These are phyloP conservation scores for Saturnispora ahearnii DNA, from an alignment of 805 yeast genomes.

Conservation along the genomic window DNA sequence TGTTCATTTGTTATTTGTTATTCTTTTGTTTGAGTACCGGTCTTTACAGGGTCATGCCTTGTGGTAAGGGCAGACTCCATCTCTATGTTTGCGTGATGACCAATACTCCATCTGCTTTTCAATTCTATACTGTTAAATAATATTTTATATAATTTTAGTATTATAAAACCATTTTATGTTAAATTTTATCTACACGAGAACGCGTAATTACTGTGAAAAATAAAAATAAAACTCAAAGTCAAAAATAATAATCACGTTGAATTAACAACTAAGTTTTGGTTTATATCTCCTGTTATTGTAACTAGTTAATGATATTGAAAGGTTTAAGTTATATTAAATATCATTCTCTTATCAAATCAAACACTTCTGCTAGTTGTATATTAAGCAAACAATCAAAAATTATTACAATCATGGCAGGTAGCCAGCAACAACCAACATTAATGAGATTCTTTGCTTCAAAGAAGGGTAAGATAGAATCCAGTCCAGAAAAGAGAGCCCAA, in stretches of 20 bases:
- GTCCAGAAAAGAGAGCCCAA: background rate
- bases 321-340: background rate
- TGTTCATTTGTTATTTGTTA: background rate
- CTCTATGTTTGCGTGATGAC: background rate
- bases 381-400: background rate
- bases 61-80: slow-evolving; percentile 12
- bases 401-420: background rate
- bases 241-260: background rate
- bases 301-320: background rate
- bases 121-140: background rate
- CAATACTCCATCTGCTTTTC: slow-evolving; percentile 3
- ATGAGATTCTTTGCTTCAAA: slow-evolving; percentile 13
- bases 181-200: background rate
- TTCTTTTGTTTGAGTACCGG: background rate
- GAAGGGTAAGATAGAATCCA: background rate
- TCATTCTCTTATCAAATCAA: background rate
- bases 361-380: background rate
- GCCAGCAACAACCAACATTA: slow-evolving; percentile 9
- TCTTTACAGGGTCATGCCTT: slow-evolving; percentile 5
- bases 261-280: background rate
- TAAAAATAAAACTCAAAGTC: background rate
- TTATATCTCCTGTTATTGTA: background rate
- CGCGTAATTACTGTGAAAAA: background rate
- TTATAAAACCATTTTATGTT: background rate
- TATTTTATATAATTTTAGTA: slow-evolving; percentile 1